Evolutionary conservation across 768 basidiomycete species (phyloP).

Genomic region (Chalciporus pseudorubinellus): DNA sequence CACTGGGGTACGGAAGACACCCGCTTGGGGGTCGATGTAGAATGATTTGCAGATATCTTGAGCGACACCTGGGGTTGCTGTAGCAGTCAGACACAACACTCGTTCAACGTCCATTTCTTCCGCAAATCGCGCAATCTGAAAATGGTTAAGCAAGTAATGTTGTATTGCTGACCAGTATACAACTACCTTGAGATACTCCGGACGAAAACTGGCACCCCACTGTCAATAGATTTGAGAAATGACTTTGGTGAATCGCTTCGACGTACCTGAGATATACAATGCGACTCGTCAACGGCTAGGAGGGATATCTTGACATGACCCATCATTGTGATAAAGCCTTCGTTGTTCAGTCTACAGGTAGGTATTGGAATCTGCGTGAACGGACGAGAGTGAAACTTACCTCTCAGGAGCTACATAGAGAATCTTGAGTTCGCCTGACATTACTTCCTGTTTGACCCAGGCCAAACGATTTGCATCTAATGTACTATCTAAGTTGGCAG

Average conservation of each 20-base stretch:
- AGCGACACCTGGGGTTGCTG: slow-evolving; percentile 42
- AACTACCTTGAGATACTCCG: slow-evolving; percentile 30
- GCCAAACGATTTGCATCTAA: slow-evolving; percentile 29
- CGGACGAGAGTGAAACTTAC: slow-evolving; percentile 7
- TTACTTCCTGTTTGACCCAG: slow-evolving; percentile 37
- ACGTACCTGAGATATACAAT: slow-evolving; percentile 44
- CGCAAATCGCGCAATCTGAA: slow-evolving; percentile 44
- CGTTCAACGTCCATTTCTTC: slow-evolving; percentile 45
- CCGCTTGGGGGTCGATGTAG: slow-evolving; percentile 36
- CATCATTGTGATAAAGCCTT: slow-evolving; percentile 45
- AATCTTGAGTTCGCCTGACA: slow-evolving; percentile 42
- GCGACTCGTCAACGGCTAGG: slow-evolving; percentile 49
- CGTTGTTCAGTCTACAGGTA: slow-evolving; percentile 41
- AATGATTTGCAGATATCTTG: slow-evolving; percentile 46
- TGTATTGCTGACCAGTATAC: neutral
- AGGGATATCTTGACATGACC: slow-evolving; percentile 40
- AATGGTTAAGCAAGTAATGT: slow-evolving; percentile 18
- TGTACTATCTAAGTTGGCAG: slow-evolving; percentile 41
- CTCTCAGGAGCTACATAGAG: slow-evolving; percentile 49
- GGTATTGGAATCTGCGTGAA: neutral
- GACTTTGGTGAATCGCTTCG: neutral
- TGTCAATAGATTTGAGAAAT: slow-evolving; percentile 6
- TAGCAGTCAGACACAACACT: slow-evolving; percentile 45
- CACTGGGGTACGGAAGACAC: slow-evolving; percentile 44
- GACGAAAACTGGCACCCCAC: slow-evolving; percentile 46